Evolutionary conservation across 805 yeast genomes (phyloP), one percentile per base, ranked within the genome.

Genomic region (Zygosaccharomyces bisporus): DNA sequence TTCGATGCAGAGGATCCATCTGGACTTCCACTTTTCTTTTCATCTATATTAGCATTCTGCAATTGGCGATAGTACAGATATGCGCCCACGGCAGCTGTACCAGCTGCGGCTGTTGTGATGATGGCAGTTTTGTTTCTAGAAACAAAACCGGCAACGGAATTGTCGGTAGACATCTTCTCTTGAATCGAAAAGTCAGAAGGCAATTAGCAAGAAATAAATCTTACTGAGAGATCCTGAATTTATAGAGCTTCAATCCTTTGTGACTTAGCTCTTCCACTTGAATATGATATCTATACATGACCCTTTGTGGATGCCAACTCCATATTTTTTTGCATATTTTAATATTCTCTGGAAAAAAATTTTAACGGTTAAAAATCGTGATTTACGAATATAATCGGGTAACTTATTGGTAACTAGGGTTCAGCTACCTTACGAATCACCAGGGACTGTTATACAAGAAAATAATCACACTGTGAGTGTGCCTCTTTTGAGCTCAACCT

Each of bases 31-130:
- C 24, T 23, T 14, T 41, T 39, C 36, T 49, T 42, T 9, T 23
- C 41, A 36, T 42, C 43, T 23, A 27, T 43, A 34, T 23, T 24
- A 13, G 35, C 51, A 25, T 48, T 36, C 43, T 54, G 63, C 47
- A 69, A 64, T 43, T 65, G 66, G 53, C 66, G 68, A 43, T 71
- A 72, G 54, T 74, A 76, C 49, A 72, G 69, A 54, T 76, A 79
- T 7, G 86, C 83, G 44, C 83, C 80, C 27, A 77, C 75, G 23
- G 82, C 86, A 30, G 82, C 74, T 41, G 79, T 75, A 47, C 79
- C 78, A 40, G 84, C 84, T 49, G 80, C 75, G 6, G 80, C 76
- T 8, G 87, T 72, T 36, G 83, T 76, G 24, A 79, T 68, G 43
- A 84, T 73, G 32, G 83, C 85, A n/a, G 77, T 69, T 63, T 75